Evolutionary conservation across 192 early-diverging fungal genomes (phyloP).

Genomic region (Coemansia sp.): DNA sequence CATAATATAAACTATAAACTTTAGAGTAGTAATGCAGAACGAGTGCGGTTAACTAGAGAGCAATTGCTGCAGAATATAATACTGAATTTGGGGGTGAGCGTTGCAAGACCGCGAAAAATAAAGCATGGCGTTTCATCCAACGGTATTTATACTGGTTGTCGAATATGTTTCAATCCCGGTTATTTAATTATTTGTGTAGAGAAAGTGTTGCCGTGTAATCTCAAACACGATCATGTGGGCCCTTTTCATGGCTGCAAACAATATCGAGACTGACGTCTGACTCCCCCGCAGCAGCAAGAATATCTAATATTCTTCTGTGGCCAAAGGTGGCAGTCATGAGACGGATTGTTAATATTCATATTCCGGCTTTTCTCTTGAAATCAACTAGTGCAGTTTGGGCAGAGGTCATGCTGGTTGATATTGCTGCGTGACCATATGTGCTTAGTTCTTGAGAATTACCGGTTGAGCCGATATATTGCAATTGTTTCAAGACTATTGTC

Average conservation of each 20-base stretch:
- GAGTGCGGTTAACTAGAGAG: no score
- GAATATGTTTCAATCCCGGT: background rate
- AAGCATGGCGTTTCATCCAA: background rate
- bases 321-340: background rate
- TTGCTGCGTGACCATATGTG: background rate
- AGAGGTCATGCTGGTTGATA: background rate
- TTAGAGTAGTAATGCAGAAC: no score
- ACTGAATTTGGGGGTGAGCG: no score
- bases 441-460: no score
- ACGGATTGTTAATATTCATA: background rate
- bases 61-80: no score
- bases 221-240: background rate
- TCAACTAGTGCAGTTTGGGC: background rate
- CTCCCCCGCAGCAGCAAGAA: background rate
- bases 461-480: no score
- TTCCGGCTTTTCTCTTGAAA: background rate
- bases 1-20: slow-evolving; percentile 9
- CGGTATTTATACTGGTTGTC: background rate
- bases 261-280: background rate
- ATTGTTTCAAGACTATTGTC: no score
- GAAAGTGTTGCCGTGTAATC: background rate
- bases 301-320: background rate
- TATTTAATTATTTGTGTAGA: background rate
- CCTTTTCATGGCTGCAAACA: background rate
- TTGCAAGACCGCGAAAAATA: no score